Evolutionary conservation across 2,329 filamentous ascomycete species (phyloP).

Genomic region (Penicillium sp.): DNA sequence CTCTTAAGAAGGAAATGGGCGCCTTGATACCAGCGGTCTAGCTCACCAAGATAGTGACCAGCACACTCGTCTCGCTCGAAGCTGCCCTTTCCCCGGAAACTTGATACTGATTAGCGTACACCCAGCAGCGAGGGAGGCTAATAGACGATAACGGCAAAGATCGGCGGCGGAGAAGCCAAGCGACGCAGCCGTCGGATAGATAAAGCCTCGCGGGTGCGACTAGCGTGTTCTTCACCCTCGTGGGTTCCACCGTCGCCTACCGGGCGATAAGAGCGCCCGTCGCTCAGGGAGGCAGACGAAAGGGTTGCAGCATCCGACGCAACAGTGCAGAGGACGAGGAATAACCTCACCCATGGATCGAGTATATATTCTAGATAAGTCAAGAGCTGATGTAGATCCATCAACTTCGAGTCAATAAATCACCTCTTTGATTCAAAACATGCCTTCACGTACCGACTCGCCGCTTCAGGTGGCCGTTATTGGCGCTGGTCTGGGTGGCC

Average conservation of each 20-base stretch:
- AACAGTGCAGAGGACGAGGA: neutral
- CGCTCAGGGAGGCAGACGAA: neutral
- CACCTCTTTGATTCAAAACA: constrained; percentile 5
- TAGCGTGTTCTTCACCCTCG: neutral
- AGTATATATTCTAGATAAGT: constrained; percentile 16
- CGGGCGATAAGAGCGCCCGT: constrained; percentile 4
- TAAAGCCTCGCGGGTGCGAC: constrained; percentile 10
- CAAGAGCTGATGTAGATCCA: neutral
- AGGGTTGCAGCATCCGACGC: constrained; percentile 5
- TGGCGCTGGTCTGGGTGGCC: constrained; percentile 31
- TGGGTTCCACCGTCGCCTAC: constrained; percentile 17
- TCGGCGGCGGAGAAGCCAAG: constrained; percentile 18
- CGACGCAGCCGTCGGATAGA: constrained; percentile 34
- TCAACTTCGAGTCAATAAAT: neutral
- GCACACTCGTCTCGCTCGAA: neutral
- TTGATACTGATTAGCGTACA: constrained; percentile 10
- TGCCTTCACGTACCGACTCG: constrained; percentile 30
- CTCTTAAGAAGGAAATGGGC: constrained; percentile 12
- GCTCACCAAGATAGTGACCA: constrained; percentile 9
- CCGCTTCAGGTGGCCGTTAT: constrained; percentile 32
- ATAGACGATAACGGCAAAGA: constrained; percentile 10
- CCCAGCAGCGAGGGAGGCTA: constrained; percentile 2
- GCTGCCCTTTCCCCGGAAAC: constrained; percentile 11
- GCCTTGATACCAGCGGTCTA: constrained; percentile 6
- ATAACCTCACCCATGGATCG: constrained; percentile 12